These are phyloP conservation scores for Hibiscus mutabilis DNA, from an alignment of 345 rosid genomes.

Conservation along the genomic window DNA sequence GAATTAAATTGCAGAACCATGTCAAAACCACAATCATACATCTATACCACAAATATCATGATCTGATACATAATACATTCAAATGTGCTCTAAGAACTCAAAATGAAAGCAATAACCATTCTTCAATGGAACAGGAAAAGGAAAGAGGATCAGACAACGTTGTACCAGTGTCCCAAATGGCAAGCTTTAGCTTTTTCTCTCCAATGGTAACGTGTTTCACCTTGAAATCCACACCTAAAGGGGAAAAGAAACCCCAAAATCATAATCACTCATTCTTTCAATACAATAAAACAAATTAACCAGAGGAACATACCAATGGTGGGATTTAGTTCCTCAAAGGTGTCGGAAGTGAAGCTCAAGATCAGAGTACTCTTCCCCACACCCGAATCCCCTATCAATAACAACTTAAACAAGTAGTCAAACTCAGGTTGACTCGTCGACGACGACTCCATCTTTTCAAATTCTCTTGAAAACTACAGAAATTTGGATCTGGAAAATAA, in stretches of 20 bases:
- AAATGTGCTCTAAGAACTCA: not conserved
- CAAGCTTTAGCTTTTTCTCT: slow-evolving; percentile 86
- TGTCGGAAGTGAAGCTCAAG: slow-evolving; percentile 64
- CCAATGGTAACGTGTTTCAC: slow-evolving; percentile 68
- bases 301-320: slow-evolving; percentile 41
- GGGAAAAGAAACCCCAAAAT: not conserved
- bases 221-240: slow-evolving; percentile 87
- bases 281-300: slow-evolving; percentile 1
- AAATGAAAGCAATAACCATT: not conserved
- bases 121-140: not conserved
- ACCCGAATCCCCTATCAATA: slow-evolving; percentile 77
- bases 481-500: not conserved
- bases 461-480: too few species aligned
- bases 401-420: slow-evolving; percentile 66
- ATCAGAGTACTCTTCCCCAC: slow-evolving; percentile 79
- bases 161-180: slow-evolving; percentile 92
- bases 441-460: slow-evolving; percentile 45
- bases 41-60: not conserved
- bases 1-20: not conserved
- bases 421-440: slow-evolving; percentile 60
- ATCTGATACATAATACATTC: not conserved
- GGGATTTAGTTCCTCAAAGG: slow-evolving; percentile 71
- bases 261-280: too few species aligned
- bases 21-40: not conserved
- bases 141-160: not conserved